These are phyloP conservation scores for Colletotrichum phormii DNA, from an alignment of 2,329 filamentous ascomycete genomes.

Conservation along the genomic window DNA sequence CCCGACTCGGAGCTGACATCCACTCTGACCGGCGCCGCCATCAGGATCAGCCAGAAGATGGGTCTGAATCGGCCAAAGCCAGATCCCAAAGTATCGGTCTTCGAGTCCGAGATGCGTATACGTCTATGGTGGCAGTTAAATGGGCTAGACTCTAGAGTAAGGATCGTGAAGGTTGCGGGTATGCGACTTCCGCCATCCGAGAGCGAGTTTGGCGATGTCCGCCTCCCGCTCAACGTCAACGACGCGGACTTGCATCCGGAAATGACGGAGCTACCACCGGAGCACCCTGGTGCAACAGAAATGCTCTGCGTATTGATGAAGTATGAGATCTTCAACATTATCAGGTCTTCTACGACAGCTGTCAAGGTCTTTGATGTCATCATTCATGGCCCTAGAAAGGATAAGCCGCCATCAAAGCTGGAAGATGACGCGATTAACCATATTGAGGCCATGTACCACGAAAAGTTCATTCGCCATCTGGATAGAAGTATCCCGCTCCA, in stretches of 20 bases:
- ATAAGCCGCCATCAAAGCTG: slow-evolving; percentile 22
- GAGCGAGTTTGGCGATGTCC: slow-evolving; percentile 48
- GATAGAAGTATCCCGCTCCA: slow-evolving; percentile 46
- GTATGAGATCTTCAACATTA: slow-evolving; percentile 44
- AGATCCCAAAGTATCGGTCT: slow-evolving; percentile 37
- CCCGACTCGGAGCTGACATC: slow-evolving; percentile 43
- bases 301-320: slow-evolving; percentile 58
- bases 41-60: slow-evolving; percentile 43
- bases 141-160: slow-evolving; percentile 37
- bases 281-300: slow-evolving; percentile 64
- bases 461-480: slow-evolving; percentile 39
- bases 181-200: slow-evolving; percentile 18
- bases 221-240: slow-evolving; percentile 67
- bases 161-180: slow-evolving; percentile 27
- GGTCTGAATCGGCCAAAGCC: slow-evolving; percentile 38
- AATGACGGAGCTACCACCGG: slow-evolving; percentile 58
- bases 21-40: slow-evolving; percentile 39
- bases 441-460: slow-evolving; percentile 41
- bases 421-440: slow-evolving; percentile 43
- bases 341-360: slow-evolving; percentile 40
- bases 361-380: slow-evolving; percentile 39
- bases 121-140: slow-evolving; percentile 45
- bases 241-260: slow-evolving; percentile 64
- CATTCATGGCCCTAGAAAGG: background rate
- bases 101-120: slow-evolving; percentile 44